phyloP scores from a whole-genome alignment of 345 rosid species.

The Abelmoschus esculentus region DNA sequence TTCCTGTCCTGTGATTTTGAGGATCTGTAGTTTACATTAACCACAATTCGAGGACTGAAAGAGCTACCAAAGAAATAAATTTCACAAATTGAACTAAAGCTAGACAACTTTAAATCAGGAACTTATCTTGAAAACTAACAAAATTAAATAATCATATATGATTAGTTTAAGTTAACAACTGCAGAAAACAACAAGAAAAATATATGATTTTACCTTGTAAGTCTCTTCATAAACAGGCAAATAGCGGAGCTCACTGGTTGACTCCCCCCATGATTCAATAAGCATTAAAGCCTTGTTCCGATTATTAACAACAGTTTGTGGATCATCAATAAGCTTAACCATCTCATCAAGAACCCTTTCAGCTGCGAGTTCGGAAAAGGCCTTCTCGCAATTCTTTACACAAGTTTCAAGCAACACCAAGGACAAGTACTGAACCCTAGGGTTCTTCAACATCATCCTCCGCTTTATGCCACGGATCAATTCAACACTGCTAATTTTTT shows the following conservation, averaged over 20 bases:
- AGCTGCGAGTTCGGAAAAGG: conserved; percentile 94
- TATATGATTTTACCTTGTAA: conserved; percentile 59
- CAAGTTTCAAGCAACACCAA: conserved; percentile 82
- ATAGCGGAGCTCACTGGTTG: conserved; percentile 83
- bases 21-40: background rate
- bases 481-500: conserved; percentile 71
- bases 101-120: background rate
- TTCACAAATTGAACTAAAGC: background rate
- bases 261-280: conserved; percentile 98
- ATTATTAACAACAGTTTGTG: conserved; percentile 82
- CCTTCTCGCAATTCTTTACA: conserved; percentile 96
- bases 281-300: conserved; percentile 80
- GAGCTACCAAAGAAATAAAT: background rate
- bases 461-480: conserved; percentile 82
- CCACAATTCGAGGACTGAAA: background rate
- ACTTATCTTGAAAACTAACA: background rate
- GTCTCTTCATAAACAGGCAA: conserved; percentile 95
- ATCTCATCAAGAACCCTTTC: conserved; percentile 98
- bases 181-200: background rate
- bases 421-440: conserved; percentile 79
- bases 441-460: conserved; percentile 74
- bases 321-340: conserved; percentile 94
- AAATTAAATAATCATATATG: background rate
- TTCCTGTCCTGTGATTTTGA: background rate
- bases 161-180: background rate